Conservation (phyloP, 2,329 filamentous ascomycete species). For the Colletotrichum musae region DNA sequence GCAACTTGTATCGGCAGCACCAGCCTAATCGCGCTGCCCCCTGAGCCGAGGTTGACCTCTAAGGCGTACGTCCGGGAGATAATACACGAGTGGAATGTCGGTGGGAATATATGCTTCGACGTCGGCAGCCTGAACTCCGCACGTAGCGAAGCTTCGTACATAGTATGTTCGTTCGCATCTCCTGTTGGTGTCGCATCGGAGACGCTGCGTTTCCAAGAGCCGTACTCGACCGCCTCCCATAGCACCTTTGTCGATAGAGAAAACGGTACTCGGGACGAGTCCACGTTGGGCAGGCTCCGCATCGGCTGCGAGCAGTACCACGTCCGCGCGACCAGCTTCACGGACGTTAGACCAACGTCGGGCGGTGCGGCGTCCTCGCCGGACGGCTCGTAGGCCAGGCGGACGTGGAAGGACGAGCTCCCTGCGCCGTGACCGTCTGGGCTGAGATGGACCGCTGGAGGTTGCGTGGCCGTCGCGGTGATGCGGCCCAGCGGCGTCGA, state of each 20-base stretch:
- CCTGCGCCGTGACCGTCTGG: slow-evolving; percentile 61
- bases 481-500: slow-evolving; percentile 65
- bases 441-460: slow-evolving; percentile 63
- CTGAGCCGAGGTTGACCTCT: slow-evolving; percentile 59
- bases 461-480: slow-evolving; percentile 61
- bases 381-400: slow-evolving; percentile 62
- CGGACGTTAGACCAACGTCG: slow-evolving; percentile 61
- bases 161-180: slow-evolving; percentile 42
- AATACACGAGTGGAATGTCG: slow-evolving; percentile 72
- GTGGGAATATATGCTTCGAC: slow-evolving; percentile 64
- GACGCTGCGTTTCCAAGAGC: slow-evolving; percentile 41
- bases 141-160: slow-evolving; percentile 54
- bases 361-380: slow-evolving; percentile 52
- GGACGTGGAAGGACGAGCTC: slow-evolving; percentile 58
- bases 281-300: slow-evolving; percentile 63
- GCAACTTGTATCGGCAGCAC: slow-evolving; percentile 66
- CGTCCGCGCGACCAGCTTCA: slow-evolving; percentile 66
- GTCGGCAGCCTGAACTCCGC: slow-evolving; percentile 64
- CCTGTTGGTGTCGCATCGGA: neutral
- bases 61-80: slow-evolving; percentile 67
- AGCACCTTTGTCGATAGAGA: slow-evolving; percentile 53
- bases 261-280: slow-evolving; percentile 56
- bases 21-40: slow-evolving; percentile 59
- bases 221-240: slow-evolving; percentile 64
- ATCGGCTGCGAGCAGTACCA: slow-evolving; percentile 64